Percentiles rank a stretch among this genome's conserved stretches.
phyloP scores from a whole-genome alignment of 2,329 filamentous ascomycete genomes.

The Arthrobotrys sinensis region DNA sequence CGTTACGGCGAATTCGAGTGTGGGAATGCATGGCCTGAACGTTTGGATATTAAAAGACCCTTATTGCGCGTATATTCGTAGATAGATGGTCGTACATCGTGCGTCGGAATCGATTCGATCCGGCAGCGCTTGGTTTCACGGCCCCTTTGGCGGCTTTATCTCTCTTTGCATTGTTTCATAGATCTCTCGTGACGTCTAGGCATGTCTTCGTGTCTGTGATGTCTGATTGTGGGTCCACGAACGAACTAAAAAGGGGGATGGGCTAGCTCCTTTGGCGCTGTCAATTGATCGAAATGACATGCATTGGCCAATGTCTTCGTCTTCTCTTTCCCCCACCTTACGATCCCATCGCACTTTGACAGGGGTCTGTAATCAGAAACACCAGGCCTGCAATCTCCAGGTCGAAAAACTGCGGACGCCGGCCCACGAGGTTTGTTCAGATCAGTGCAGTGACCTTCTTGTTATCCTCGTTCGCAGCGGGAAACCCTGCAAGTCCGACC shows the following conservation, averaged over 20 bases:
- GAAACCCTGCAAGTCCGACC: conserved; percentile 5
- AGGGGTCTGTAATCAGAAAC: conserved; percentile 53
- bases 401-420: conserved; percentile 12
- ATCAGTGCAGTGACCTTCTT: conserved; percentile 49
- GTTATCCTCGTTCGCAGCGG: conserved; percentile 27
- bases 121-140: conserved; percentile 14
- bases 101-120: conserved; percentile 7
- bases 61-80: not conserved
- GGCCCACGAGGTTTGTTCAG: too few species aligned
- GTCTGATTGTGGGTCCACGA: conserved; percentile 30
- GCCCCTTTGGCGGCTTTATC: not conserved
- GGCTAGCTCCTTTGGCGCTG: conserved; percentile 26
- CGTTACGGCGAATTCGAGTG: not conserved
- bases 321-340: conserved; percentile 10
- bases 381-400: conserved; percentile 54
- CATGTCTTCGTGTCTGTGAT: not conserved
- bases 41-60: too few species aligned
- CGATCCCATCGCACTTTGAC: conserved; percentile 10
- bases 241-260: conserved; percentile 19
- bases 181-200: conserved; percentile 1
- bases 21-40: not conserved
- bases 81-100: not conserved
- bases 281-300: conserved; percentile 13
- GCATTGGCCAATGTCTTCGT: conserved; percentile 27
- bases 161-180: not conserved